Base-by-base conservation (phyloP, 345 rosid species). In the Salix udensis region DNA sequence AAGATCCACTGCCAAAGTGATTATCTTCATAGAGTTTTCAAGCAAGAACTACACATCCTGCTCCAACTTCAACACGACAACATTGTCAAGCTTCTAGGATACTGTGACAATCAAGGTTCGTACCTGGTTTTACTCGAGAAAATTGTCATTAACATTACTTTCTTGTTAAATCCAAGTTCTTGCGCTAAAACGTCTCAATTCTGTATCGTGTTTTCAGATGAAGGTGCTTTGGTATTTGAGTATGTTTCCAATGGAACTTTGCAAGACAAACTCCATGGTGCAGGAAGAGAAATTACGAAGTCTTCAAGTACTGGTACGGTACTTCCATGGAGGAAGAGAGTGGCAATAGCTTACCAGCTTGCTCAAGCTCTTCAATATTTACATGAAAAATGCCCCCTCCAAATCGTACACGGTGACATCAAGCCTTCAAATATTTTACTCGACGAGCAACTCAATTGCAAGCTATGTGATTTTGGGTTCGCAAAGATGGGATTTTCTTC, bases 401-500 rank as follows among this genome's bases (percentile, higher is more conserved):
- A 88, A 69, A 88, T 94, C 21, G 91, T 92, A 4, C 98, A 94
- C 16, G 96, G 94, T 0, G 98, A 92, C 82, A 88, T 94, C 76
- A 94, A 94, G 77, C 81, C 97, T 39, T 90, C 98, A 3, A 94
- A 94, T 55, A 80, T 94, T 21, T 84, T 94, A 2, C 88, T 94
- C 30, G 98, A 92, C 83, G 88, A 88, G 71, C 24, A 78, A 15
- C 85, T 88, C 55, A 91, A 89, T 77, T 78, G 89, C 87, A 92
- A 92, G 87, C 94, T 94, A 7, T 94, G 98, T 67, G 98, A 94
- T 73, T 92, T 94, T 11, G 96, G 97, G 28, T 92, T 86, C 16
- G 94, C 98, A 4, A 94, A 86, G 72, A 89, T 92, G 83, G 98
- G 98, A 2, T 94, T 94, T 71, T 92, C 97, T 0, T 88, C 97